Base-by-base conservation (phyloP, 1,139 yeast species). In the Candida freyschussii region DNA sequence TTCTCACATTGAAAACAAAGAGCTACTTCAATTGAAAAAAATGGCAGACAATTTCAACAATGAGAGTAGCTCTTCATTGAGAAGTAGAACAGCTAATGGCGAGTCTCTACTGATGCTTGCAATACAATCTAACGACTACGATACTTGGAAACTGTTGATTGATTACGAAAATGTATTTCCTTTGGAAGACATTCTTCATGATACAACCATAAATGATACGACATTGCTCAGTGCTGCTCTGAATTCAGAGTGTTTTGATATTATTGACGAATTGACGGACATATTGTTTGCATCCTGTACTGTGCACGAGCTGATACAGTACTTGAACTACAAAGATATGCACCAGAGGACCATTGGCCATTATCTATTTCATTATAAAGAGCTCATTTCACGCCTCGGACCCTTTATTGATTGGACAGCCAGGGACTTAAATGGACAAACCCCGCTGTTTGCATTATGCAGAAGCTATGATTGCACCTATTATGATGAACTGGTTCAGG, bases 381-480 rank as follows among this genome's bases (percentile, higher is more conserved):
- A 65, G 12, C 51, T 82, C 1, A 69, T 87, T 14, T 59, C 67
- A 0, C 52, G 51, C 21, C 57, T 85, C 14, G 94, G 95, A 0
- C 54, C 55, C 6, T 66, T 62, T 29, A 64, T 85, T 6, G 66
- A 81, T 47, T 91, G 96, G 97, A 70, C 65, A 20, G 52, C 60
- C n/a, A 69, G 69, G 33, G 97, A 91, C 50, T 43, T 49, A 13
- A 75, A 72, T 41, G 77, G 79, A 0, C 86, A 84, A 44, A 85
- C 97, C 0, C 95, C 97, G 0, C 59, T 89, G 11, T 78, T 83
- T 55, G 72, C 85, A 6, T 57, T 85, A 5, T 76, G 86, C 45
- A 63, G 96, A 30, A 78, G 91, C 43, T 89, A 89, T 56, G 96
- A 89, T 52, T 91, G 84, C 46, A 60, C 72, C 0, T 57, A 75